phyloP scores from a whole-genome alignment of 2,329 filamentous ascomycete species.

The Trichoderma endophyticum region DNA sequence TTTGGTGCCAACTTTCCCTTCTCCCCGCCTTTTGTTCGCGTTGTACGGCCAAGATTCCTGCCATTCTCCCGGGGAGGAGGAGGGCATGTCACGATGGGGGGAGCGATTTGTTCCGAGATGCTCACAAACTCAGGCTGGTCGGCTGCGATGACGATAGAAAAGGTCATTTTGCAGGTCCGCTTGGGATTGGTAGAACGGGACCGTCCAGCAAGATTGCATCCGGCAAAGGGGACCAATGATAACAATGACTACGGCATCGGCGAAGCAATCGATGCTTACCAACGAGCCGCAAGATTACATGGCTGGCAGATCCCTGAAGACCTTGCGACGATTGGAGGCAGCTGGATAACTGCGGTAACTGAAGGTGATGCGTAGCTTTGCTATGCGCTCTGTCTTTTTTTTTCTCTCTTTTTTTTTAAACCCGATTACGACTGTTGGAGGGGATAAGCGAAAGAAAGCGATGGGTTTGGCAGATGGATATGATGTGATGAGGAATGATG shows the following conservation, averaged over 20 bases:
- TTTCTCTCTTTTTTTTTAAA: no score
- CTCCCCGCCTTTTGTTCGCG: slow-evolving; percentile 78
- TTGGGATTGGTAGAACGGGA: slow-evolving; percentile 69
- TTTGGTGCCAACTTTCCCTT: slow-evolving; percentile 75
- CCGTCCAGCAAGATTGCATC: slow-evolving; percentile 68
- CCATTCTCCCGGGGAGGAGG: slow-evolving; percentile 71
- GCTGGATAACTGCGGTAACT: neutral
- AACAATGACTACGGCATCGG: slow-evolving; percentile 57
- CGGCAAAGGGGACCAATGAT: neutral
- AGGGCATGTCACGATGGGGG: slow-evolving; percentile 80
- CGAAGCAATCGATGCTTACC: slow-evolving; percentile 73
- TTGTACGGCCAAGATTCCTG: slow-evolving; percentile 77
- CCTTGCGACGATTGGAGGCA: neutral
- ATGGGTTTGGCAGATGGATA: neutral
- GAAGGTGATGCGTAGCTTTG: neutral
- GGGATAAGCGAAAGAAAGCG: neutral
- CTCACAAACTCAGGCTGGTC: slow-evolving; percentile 83
- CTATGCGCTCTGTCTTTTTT: neutral
- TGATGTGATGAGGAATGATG: neutral
- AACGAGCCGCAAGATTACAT: slow-evolving; percentile 62
- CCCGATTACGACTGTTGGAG: neutral
- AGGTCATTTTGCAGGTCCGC: slow-evolving; percentile 75
- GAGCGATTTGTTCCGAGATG: slow-evolving; percentile 80
- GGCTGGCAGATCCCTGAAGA: slow-evolving; percentile 70
- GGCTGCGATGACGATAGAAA: slow-evolving; percentile 69